Percentiles rank a stretch among this genome's conserved stretches.
Conservation (phyloP, 192 early-diverging fungal species). For the Podila epigama region DNA sequence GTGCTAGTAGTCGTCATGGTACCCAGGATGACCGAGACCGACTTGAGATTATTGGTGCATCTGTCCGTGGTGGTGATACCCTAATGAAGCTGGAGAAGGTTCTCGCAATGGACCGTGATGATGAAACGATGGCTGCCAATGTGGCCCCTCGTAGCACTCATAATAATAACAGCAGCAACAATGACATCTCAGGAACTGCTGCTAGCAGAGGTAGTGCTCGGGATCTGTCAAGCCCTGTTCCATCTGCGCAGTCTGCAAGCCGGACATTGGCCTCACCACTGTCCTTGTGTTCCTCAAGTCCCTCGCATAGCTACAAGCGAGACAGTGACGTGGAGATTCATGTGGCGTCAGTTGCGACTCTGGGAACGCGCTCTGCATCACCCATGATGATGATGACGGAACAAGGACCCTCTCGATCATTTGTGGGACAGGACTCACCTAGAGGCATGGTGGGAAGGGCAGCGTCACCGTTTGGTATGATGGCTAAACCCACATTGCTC, state of each 20-base stretch:
- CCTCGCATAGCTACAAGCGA: slow-evolving; percentile 8
- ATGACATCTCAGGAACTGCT: neutral
- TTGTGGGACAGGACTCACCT: slow-evolving; percentile 3
- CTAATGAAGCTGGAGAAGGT: slow-evolving; percentile 26
- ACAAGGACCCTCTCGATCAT: neutral
- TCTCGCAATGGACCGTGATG: neutral
- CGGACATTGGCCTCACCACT: slow-evolving; percentile 7
- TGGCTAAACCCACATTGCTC: slow-evolving; percentile 21
- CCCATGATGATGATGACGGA: slow-evolving; percentile 22
- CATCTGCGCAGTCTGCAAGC: neutral
- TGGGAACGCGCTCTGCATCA: slow-evolving; percentile 25
- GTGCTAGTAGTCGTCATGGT: neutral
- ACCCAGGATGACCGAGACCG: slow-evolving; percentile 8
- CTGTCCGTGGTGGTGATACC: slow-evolving; percentile 15
- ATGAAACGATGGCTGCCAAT: neutral
- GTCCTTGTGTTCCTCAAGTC: neutral
- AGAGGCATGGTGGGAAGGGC: slow-evolving; percentile 15
- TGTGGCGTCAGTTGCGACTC: slow-evolving; percentile 25
- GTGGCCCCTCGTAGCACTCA: neutral
- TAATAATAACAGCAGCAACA: neutral
- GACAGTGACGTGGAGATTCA: slow-evolving; percentile 48
- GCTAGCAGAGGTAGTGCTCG: neutral
- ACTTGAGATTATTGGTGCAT: slow-evolving; percentile 13
- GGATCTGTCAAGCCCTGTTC: neutral
- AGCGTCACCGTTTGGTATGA: slow-evolving; percentile 20